Percentiles rank a stretch among this genome's conserved stretches.
These are phyloP conservation scores for Chlamydomonas sp. DNA, from an alignment of 139 green algal species.

Conservation along the genomic window DNA sequence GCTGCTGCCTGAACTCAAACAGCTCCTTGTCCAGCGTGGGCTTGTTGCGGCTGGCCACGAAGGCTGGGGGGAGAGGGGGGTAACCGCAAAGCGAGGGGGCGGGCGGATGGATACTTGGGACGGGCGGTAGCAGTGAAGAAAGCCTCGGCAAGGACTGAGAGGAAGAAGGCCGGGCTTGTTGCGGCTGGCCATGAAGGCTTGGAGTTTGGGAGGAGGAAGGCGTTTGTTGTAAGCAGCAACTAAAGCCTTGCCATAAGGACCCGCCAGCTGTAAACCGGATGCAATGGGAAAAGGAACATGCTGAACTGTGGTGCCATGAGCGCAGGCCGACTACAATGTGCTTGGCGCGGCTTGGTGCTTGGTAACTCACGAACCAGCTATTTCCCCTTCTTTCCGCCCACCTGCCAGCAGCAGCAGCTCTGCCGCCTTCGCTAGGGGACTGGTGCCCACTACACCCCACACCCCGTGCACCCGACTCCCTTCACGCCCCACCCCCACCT, in stretches of 20 bases:
- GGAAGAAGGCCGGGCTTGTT: constrained; percentile 50
- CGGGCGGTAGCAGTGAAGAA: not conserved
- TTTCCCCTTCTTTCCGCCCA: not conserved
- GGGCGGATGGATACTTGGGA: too few species aligned
- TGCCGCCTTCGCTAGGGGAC: not conserved
- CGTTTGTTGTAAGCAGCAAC: not conserved
- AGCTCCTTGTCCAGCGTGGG: constrained; percentile 56
- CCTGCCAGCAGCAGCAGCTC: not conserved
- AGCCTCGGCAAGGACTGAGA: not conserved
- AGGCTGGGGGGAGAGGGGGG: constrained; percentile 43
- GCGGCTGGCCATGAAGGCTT: constrained; percentile 67
- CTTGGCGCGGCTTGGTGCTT: not conserved
- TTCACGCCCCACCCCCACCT: too few species aligned
- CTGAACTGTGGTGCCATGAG: not conserved
- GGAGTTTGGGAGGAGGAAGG: not conserved
- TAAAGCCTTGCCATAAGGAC: not conserved
- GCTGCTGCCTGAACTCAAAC: constrained; percentile 40
- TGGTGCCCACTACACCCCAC: not conserved
- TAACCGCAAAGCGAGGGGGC: too few species aligned
- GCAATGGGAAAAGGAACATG: not conserved
- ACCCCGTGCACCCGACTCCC: too few species aligned
- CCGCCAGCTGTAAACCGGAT: not conserved
- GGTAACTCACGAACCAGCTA: not conserved
- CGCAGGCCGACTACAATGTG: not conserved
- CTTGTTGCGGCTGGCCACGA: constrained; percentile 69